Percentiles rank a stretch among this genome's conserved stretches.
phyloP scores from a whole-genome alignment of 495 filamentous ascomycete genomes.

The Aspergillus homomorphus region DNA sequence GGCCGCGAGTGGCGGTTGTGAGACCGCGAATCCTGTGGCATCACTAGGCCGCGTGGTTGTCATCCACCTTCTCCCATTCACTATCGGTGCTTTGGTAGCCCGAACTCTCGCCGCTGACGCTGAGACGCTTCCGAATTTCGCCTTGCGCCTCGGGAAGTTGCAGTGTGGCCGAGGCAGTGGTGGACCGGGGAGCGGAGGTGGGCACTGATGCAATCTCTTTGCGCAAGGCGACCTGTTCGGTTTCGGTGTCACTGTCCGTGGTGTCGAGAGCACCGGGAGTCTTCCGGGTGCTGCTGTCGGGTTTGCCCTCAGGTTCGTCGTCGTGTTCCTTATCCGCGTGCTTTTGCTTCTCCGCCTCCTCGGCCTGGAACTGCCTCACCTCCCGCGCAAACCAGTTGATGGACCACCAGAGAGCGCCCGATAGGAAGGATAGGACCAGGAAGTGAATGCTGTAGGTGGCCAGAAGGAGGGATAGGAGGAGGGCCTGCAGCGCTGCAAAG shows the following conservation, averaged over 20 bases:
- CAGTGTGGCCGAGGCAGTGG: slow-evolving; percentile 25
- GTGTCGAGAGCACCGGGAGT: slow-evolving; percentile 29
- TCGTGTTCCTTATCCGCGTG: slow-evolving; percentile 31
- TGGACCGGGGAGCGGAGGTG: slow-evolving; percentile 22
- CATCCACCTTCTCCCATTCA: slow-evolving; percentile 56
- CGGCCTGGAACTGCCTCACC: slow-evolving; percentile 60
- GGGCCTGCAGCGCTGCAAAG: slow-evolving; percentile 78
- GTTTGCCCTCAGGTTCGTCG: slow-evolving; percentile 18
- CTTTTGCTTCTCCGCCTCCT: slow-evolving; percentile 49
- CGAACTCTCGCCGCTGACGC: slow-evolving; percentile 44
- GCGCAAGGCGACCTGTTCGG: slow-evolving; percentile 31
- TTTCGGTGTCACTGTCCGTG: slow-evolving; percentile 50
- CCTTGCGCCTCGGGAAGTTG: slow-evolving; percentile 28
- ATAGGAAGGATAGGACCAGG: slow-evolving; percentile 70
- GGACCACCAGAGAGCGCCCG: slow-evolving; percentile 78
- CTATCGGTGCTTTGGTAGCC: slow-evolving; percentile 54
- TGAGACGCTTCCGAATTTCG: slow-evolving; percentile 41
- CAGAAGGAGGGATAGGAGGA: slow-evolving; percentile 72
- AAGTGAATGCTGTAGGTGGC: slow-evolving; percentile 90
- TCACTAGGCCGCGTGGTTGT: slow-evolving; percentile 25
- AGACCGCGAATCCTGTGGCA: background rate
- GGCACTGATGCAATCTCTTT: slow-evolving; percentile 16
- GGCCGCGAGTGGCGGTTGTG: background rate
- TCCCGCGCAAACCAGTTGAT: slow-evolving; percentile 97
- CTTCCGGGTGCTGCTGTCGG: slow-evolving; percentile 29